These are phyloP conservation scores for Aspergillus pseudoglaucus DNA, from an alignment of 2,329 filamentous ascomycete species.

Conservation along the genomic window DNA sequence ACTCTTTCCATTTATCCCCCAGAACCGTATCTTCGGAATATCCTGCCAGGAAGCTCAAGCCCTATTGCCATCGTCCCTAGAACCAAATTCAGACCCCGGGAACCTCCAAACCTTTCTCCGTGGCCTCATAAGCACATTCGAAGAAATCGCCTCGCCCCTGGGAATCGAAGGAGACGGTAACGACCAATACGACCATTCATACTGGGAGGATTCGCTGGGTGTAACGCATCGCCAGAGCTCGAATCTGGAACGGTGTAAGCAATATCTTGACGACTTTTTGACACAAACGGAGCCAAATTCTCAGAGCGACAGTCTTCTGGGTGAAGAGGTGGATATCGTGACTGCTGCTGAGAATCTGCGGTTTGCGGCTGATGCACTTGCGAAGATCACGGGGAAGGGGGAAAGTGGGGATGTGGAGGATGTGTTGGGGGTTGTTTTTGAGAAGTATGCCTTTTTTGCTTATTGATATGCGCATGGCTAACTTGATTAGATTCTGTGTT, in stretches of 20 bases:
- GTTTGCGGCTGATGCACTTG: conserved; percentile 70
- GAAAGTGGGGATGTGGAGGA: conserved; percentile 89
- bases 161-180: conserved; percentile 28
- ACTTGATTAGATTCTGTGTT: conserved; percentile 47
- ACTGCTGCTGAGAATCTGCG: conserved; percentile 84
- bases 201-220: conserved; percentile 77
- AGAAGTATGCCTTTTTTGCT: conserved; percentile 65
- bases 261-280: conserved; percentile 68
- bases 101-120: conserved; percentile 63
- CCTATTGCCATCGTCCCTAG: conserved; percentile 4
- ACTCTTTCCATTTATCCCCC: conserved; percentile 38
- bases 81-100: conserved; percentile 47
- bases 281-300: conserved; percentile 41
- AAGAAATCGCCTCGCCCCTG: conserved; percentile 35
- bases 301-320: conserved; percentile 1
- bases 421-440: conserved; percentile 92
- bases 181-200: conserved; percentile 50
- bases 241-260: conserved; percentile 67
- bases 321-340: conserved; percentile 64
- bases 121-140: conserved; percentile 62
- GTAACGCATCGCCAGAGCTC: conserved; percentile 85
- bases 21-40: conserved; percentile 53
- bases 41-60: conserved; percentile 62
- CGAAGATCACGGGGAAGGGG: conserved; percentile 79
- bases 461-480: conserved; percentile 3